These are phyloP conservation scores for Chalaropsis thielavioides DNA, from an alignment of 2,329 filamentous ascomycete genomes.

Conservation along the genomic window DNA sequence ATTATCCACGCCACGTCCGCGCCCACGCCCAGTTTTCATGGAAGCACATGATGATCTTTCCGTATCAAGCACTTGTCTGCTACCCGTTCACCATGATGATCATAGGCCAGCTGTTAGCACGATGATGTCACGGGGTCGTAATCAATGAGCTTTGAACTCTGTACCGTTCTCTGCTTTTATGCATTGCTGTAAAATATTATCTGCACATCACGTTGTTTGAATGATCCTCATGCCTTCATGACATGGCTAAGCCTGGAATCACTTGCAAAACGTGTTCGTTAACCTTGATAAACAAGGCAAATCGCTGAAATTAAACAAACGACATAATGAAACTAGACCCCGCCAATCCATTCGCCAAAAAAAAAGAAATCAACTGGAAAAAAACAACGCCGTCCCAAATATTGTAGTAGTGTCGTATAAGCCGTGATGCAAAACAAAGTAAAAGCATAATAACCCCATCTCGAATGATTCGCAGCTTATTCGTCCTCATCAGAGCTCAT, in stretches of 20 bases:
- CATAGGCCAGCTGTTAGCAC: background rate
- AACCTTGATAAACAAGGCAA: background rate
- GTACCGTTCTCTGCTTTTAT: background rate
- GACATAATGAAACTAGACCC: background rate
- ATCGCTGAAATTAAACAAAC: background rate
- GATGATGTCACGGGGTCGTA: no score
- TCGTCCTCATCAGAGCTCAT: conserved; percentile 51
- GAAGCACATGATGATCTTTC: no score
- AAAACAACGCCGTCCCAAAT: background rate
- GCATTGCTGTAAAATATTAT: background rate
- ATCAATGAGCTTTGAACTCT: no score
- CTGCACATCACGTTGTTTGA: background rate
- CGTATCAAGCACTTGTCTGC: background rate
- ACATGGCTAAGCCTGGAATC: background rate
- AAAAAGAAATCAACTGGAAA: background rate
- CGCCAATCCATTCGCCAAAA: background rate
- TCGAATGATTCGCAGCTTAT: background rate
- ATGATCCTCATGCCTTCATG: background rate
- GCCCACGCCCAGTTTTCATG: background rate
- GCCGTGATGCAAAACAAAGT: background rate
- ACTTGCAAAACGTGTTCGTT: background rate
- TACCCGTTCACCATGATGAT: background rate
- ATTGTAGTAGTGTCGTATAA: background rate
- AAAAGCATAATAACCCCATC: background rate
- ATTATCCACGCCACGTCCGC: background rate